phyloP scores from a whole-genome alignment of 176 grass and related monocot species.

The Cenchrus americanus region DNA sequence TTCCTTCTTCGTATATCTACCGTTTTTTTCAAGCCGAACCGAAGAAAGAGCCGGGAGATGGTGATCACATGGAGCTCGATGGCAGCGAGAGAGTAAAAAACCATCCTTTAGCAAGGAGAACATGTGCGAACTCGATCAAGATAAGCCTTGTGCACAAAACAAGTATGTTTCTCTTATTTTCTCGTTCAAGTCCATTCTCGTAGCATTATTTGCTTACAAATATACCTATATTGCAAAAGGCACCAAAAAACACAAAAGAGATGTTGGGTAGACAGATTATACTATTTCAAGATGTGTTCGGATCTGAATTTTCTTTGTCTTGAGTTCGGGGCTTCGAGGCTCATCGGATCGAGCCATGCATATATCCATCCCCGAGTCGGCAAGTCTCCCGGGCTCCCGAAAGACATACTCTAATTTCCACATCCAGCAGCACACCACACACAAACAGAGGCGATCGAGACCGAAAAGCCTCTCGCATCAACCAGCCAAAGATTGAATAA shows the following conservation, averaged over 20 bases:
- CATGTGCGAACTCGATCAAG: background rate
- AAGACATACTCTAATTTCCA: background rate
- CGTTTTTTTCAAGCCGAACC: constrained; percentile 35
- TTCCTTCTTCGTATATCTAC: background rate
- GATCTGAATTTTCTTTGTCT: background rate
- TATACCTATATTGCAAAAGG: background rate
- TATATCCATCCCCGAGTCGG: background rate
- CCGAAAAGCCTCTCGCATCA: constrained; percentile 38
- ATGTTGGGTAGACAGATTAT: background rate
- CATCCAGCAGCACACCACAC: background rate
- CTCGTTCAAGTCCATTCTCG: background rate
- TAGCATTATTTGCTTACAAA: background rate
- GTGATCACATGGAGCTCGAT: background rate
- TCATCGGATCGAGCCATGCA: constrained; percentile 13
- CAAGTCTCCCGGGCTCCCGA: background rate
- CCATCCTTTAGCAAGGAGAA: too few species aligned
- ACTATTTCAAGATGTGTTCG: background rate
- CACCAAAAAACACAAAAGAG: background rate
- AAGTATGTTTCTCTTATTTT: background rate
- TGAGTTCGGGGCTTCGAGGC: background rate
- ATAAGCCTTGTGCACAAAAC: too few species aligned
- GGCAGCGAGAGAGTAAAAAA: too few species aligned
- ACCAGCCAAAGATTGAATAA: too few species aligned
- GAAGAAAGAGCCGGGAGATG: constrained; percentile 37
- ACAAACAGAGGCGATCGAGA: background rate